Evolutionary conservation across 768 basidiomycete species (phyloP).

Genomic region (Suillus variegatus): DNA sequence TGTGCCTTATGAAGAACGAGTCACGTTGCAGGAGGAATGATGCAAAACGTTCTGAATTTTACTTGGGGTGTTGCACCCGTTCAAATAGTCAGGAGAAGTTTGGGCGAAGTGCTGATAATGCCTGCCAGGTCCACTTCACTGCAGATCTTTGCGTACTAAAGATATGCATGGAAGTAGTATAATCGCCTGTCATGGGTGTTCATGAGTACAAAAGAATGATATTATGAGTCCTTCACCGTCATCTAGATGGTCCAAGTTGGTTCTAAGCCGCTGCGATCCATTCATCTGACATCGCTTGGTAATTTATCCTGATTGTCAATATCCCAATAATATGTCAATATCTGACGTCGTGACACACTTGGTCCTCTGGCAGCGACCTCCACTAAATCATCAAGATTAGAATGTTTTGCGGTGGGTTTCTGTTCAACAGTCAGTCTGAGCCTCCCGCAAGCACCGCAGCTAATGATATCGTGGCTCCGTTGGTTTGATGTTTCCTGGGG

Average conservation of each 20-base stretch:
- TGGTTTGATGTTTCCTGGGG: neutral
- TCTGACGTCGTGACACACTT: slow-evolving; percentile 35
- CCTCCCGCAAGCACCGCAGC: neutral
- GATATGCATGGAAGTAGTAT: neutral
- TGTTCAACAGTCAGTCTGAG: slow-evolving; percentile 28
- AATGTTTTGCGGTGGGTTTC: slow-evolving; percentile 38
- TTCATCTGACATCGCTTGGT: slow-evolving; percentile 54
- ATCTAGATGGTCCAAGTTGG: slow-evolving; percentile 81
- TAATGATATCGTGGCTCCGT: neutral
- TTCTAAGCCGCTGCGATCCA: slow-evolving; percentile 53
- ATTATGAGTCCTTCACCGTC: slow-evolving; percentile 78
- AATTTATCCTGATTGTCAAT: slow-evolving; percentile 51
- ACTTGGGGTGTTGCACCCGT: neutral
- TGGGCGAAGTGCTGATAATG: neutral
- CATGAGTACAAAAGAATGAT: slow-evolving; percentile 41
- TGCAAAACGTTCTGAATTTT: neutral
- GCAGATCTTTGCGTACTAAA: neutral
- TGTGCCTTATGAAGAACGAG: neutral
- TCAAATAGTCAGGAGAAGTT: neutral
- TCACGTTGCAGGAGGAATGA: neutral
- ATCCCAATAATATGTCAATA: too few species aligned
- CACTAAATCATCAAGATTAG: slow-evolving; percentile 70
- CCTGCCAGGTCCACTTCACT: neutral
- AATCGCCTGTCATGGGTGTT: slow-evolving; percentile 17
- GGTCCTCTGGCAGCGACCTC: slow-evolving; percentile 41